A percentile compares a stretch with the other conserved stretches of the same genome.
Evolutionary conservation across 495 filamentous ascomycete species (phyloP).

Genomic region (Staphylotrichum tortipilum): DNA sequence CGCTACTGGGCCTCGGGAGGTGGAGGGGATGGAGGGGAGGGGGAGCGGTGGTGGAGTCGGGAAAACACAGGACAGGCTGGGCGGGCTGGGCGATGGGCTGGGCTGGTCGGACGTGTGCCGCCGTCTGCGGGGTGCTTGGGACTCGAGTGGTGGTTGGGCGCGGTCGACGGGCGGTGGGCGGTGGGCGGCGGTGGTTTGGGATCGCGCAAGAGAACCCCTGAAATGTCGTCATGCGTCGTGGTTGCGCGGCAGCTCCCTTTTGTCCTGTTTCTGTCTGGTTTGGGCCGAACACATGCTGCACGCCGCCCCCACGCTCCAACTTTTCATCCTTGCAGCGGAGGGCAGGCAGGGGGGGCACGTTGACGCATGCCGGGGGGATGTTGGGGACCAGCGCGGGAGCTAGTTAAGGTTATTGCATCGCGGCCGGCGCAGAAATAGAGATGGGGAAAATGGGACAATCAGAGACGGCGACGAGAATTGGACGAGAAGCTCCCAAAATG

Average conservation of each 20-base stretch:
- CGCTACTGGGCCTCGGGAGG: neutral
- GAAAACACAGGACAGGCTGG: too few relatives aligned
- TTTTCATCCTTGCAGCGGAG: too few relatives aligned
- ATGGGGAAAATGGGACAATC: neutral
- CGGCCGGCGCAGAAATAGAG: too few relatives aligned
- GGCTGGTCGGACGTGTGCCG: neutral
- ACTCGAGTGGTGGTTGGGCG: too few relatives aligned
- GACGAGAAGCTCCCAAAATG: neutral
- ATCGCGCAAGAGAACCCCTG: conserved; percentile 18
- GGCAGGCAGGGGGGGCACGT: too few relatives aligned
- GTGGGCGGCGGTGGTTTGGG: too few relatives aligned
- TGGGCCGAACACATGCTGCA: neutral
- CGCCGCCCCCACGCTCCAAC: conserved; percentile 1
- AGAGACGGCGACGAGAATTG: neutral
- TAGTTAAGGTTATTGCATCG: neutral
- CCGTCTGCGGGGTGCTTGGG: neutral
- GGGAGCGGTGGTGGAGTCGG: too few relatives aligned
- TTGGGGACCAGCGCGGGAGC: too few relatives aligned
- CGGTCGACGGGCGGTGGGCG: too few relatives aligned
- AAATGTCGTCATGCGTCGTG: conserved; percentile 15
- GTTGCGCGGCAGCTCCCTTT: conserved; percentile 8
- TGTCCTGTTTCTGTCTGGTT: conserved; percentile 9
- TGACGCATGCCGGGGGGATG: too few relatives aligned
- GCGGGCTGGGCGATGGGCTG: neutral
- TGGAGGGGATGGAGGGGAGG: neutral